Evolutionary conservation across 208 protist species (phyloP).

Genomic region (Strigomonas galati): DNA sequence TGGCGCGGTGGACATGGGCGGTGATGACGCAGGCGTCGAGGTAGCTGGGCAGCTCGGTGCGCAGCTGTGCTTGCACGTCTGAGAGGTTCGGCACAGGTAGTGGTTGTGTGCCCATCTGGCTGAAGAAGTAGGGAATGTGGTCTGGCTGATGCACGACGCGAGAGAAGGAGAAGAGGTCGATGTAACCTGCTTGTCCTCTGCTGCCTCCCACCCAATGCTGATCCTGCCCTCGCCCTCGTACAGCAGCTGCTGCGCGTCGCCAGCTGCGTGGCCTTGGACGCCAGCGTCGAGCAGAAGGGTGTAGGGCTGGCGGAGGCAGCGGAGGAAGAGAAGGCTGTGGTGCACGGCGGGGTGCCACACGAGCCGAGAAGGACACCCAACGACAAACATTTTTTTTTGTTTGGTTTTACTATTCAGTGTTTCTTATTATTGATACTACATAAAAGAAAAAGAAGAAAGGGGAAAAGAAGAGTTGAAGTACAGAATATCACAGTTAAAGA

Average conservation of each 20-base stretch:
- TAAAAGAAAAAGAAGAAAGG: not conserved
- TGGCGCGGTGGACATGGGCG: conserved; percentile 29
- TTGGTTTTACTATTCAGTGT: not conserved
- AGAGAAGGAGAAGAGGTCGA: not conserved
- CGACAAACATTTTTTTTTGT: conserved; percentile 44
- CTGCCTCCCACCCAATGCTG: not conserved
- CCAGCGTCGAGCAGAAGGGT: conserved; percentile 45
- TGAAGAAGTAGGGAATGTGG: conserved; percentile 49
- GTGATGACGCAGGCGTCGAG: conserved; percentile 48
- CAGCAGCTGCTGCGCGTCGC: not conserved
- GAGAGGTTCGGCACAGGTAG: not conserved
- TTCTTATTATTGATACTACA: not conserved
- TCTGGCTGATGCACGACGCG: conserved; percentile 25
- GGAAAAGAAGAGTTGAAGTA: not conserved
- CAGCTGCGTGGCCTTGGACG: not conserved
- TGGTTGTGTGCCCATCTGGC: not conserved
- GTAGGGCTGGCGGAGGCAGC: conserved; percentile 56
- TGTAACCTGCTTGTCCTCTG: not conserved
- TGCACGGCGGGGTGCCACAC: conserved; percentile 76
- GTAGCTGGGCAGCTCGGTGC: conserved; percentile 31
- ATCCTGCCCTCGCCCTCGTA: no score
- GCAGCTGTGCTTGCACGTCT: conserved; percentile 3
- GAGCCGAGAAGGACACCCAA: conserved; percentile 40
- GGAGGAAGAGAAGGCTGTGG: conserved; percentile 68
- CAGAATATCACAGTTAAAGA: not conserved